These are phyloP conservation scores for Cephaloascus fragrans DNA, from an alignment of 805 yeast genomes.

Conservation along the genomic window DNA sequence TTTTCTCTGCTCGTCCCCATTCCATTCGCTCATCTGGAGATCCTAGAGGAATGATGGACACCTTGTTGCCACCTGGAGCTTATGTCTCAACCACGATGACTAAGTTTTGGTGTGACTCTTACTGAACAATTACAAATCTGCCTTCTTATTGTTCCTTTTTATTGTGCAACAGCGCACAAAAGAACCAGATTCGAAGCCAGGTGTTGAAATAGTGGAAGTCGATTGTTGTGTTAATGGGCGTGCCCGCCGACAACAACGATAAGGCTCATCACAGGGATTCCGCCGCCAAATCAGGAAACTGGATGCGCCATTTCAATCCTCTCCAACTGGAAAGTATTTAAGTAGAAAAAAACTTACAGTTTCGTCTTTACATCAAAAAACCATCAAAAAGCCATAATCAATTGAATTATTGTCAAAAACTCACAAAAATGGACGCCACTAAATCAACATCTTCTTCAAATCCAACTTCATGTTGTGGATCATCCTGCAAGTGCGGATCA, in stretches of 20 bases:
- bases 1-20: too few relatives aligned
- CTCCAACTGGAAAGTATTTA: not conserved
- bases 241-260: conserved; percentile 16
- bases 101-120: too few relatives aligned
- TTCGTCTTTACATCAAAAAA: not conserved
- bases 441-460: conserved; percentile 5
- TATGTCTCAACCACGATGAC: too few relatives aligned
- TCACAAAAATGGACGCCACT: not conserved
- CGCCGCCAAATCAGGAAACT: conserved; percentile 15
- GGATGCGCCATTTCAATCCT: too few relatives aligned
- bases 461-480: conserved; percentile 20
- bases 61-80: too few relatives aligned
- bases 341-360: not conserved
- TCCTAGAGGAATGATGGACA: too few relatives aligned
- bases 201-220: not conserved
- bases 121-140: too few relatives aligned
- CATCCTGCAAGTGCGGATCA: conserved; percentile 31
- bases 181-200: too few relatives aligned
- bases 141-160: too few relatives aligned
- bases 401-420: too few relatives aligned
- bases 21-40: too few relatives aligned
- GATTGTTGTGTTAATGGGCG: not conserved
- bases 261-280: conserved; percentile 4
- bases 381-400: not conserved
- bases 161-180: too few relatives aligned